Evolutionary conservation across 2,329 filamentous ascomycete genomes (phyloP), one percentile per base, ranked within the genome.

Genomic region (Botryotinia calthae): DNA sequence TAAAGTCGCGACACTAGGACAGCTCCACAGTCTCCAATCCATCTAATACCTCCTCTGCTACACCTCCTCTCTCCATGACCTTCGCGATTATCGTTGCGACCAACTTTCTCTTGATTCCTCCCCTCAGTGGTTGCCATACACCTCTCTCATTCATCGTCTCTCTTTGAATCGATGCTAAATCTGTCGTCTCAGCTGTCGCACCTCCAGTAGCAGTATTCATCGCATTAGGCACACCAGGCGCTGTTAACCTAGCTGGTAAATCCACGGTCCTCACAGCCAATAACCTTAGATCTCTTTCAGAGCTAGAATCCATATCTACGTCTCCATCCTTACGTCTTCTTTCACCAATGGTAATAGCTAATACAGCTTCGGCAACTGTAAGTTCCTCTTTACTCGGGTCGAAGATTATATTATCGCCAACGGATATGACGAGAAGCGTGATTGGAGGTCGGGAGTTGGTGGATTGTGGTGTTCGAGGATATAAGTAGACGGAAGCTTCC

Each of bases 381-480:
- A 99, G 90, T 82, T 99, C 96, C 81, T 98, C 95, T 77, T 91
- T 90, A 70, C 89, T 91, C 0, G 96, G 95, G 81, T 99, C 96
- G 83, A 98, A 98, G 76, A 99, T 92, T 82, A 97, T 91, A 81
- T 96, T 98, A 73, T 91, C 87, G 73, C 92, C 93, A 0, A 97
- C 91, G 4, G 92, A 89, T 82, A 97, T 92, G 72, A 98, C 94
- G 18, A 99, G 90, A 31, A 99, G 87, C 5, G 95, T 98, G 72
- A 99, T 88, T 0, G 96, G 94, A 7, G 96, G 96, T 66, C 91
- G 88, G 46, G 85, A 81, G 63, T 80, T 78, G 58, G 80, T 76
- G 68, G 70, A 71, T 42, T 68, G 67, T 20, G 76, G 58, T 44
- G 71, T 66, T 77, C 79, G 70, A 73, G 78, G 76, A 83, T 97